Percentiles rank a stretch among this genome's conserved stretches.
phyloP scores from a whole-genome alignment of 2,329 filamentous ascomycete genomes.

The Neopestalotiopsis clavispora region DNA sequence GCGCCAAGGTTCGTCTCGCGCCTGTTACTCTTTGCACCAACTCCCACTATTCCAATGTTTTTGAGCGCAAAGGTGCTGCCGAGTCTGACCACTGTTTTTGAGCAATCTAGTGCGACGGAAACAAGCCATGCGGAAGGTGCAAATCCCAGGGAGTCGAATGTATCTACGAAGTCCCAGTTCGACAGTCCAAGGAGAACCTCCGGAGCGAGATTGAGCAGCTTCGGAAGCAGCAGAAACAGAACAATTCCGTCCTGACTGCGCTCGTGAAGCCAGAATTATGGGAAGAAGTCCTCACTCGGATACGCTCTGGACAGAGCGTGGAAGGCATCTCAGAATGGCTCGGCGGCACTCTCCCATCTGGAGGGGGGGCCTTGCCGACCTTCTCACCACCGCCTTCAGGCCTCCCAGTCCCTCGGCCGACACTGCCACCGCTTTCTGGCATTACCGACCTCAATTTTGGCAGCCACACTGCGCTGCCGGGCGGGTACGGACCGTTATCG shows the following conservation, averaged over 20 bases:
- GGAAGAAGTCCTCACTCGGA: constrained; percentile 58
- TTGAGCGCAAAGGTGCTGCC: neutral
- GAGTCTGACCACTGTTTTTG: neutral
- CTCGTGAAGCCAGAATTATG: constrained; percentile 55
- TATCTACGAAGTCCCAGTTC: constrained; percentile 65
- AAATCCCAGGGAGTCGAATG: constrained; percentile 60
- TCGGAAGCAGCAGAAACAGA: constrained; percentile 58
- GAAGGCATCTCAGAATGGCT: constrained; percentile 63
- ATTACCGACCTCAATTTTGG: constrained; percentile 28
- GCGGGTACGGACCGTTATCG: constrained; percentile 34
- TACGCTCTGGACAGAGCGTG: constrained; percentile 59
- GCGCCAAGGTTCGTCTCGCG: constrained; percentile 55
- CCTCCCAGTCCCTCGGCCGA: constrained; percentile 29
- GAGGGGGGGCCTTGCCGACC: constrained; percentile 34
- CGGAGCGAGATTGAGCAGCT: constrained; percentile 64
- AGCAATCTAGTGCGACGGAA: constrained; percentile 59
- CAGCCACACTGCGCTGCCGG: constrained; percentile 13
- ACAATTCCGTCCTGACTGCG: constrained; percentile 60
- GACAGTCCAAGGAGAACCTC: constrained; percentile 67
- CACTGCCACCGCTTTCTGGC: constrained; percentile 29
- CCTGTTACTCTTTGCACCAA: constrained; percentile 4
- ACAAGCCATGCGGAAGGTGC: constrained; percentile 61
- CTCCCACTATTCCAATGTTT: constrained; percentile 10
- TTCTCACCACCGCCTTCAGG: neutral
- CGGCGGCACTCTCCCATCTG: constrained; percentile 36